Base-by-base conservation (phyloP, 2,329 filamentous ascomycete genomes). In the Magnaporthales sp. region DNA sequence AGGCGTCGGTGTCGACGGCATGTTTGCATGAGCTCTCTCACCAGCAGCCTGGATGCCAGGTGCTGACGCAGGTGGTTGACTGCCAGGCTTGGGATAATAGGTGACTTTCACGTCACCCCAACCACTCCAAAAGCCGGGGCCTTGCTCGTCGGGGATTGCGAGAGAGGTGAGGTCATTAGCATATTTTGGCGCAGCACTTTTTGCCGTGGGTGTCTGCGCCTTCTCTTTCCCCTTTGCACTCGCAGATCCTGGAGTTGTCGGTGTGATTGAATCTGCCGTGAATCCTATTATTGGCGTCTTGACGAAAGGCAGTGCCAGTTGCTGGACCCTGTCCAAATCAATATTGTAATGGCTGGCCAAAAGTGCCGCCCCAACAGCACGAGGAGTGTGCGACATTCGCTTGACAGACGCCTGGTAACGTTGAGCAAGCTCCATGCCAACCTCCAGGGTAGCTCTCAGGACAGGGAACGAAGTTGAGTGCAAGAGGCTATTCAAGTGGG, bases 321-420 rank as follows among this genome's bases (percentile, higher is more conserved):
- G 91, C 70, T 93, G 90, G 65, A 99, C 86, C 71, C 91, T 90
- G 69, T 97, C 93, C 6, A 91, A 80, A 69, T 89, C 85, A 71
- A 91, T 89, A 71, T 90, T 89, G 77, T 91, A 99, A 77, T 99
- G 95, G 69, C 93, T 93, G 27, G 89, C 86, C 64, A 97, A 82
- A 63, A 97, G 80, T 31, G 88, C 87, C 56, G 87, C 86, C 74
- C 91, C 91, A 61, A 93, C 83, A 71, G 89, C 83, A 63, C 86
- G 85, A 29, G 83, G 85, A 15, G 88, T 82, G 68, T 86, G 86
- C n/a, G 84, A 81, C 65, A 90, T 82, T 29, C 92, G 88, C 77
- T 93, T 92, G 68, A 95, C 89, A 22, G 93, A 93, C 10, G 91
- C 92, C 76, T 96, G 91, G 72, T 97, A 99, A 72, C 95, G 88